These are phyloP conservation scores for Novakomyces olei DNA, from an alignment of 805 yeast genomes.

Conservation along the genomic window DNA sequence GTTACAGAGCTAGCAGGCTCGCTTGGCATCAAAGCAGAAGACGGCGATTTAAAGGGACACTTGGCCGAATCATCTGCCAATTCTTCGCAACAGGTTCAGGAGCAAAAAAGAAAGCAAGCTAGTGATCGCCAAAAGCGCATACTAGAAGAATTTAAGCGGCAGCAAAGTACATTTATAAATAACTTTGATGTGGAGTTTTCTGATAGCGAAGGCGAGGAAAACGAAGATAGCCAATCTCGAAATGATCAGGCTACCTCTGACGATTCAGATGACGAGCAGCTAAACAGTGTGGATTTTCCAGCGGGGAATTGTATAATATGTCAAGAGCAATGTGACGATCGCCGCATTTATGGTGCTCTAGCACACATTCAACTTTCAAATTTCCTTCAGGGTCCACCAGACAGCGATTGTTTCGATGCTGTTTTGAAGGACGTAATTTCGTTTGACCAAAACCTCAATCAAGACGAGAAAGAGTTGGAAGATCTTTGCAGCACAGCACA, in stretches of 20 bases:
- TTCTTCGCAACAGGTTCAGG: constrained; percentile 12
- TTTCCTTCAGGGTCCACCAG: constrained; percentile 42
- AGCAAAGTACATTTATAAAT: constrained; percentile 52
- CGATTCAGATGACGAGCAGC: background rate
- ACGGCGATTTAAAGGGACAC: too few species aligned
- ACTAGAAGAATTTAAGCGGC: constrained; percentile 56
- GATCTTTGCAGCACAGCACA: too few species aligned
- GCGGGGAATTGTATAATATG: constrained; percentile 59
- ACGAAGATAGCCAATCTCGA: constrained; percentile 1
- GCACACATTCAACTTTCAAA: constrained; percentile 37
- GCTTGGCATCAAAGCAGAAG: too few species aligned
- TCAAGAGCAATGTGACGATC: constrained; percentile 46
- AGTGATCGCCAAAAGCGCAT: constrained; percentile 46
- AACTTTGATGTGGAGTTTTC: constrained; percentile 19
- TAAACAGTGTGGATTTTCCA: constrained; percentile 34
- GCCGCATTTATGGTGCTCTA: constrained; percentile 56
- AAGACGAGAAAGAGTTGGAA: too few species aligned
- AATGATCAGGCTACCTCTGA: constrained; percentile 13
- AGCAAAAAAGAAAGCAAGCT: constrained; percentile 44
- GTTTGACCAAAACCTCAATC: too few species aligned
- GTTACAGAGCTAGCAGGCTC: too few species aligned
- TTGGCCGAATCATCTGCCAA: too few species aligned
- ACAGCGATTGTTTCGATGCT: too few species aligned
- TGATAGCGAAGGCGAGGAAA: constrained; percentile 7
- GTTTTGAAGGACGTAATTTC: too few species aligned